Evolutionary conservation across 108 stramenopile species (phyloP).

Genomic region (Cylindrotheca fusiformis): DNA sequence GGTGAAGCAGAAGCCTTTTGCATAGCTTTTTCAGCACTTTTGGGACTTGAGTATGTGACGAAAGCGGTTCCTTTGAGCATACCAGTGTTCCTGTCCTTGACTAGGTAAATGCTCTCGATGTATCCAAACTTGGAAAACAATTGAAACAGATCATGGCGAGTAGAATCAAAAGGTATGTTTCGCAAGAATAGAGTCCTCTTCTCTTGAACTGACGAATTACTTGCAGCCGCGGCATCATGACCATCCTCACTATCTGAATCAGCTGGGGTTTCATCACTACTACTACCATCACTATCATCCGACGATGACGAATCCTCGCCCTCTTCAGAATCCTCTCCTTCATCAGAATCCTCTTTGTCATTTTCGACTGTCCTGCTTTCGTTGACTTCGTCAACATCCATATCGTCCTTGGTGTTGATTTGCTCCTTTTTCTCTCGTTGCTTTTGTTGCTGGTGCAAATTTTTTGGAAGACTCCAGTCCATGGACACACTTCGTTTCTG

Average conservation of each 20-base stretch:
- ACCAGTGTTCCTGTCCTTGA: slow-evolving; percentile 84
- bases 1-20: slow-evolving; percentile 7
- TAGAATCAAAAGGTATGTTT: slow-evolving; percentile 95
- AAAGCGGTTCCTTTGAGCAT: slow-evolving; percentile 88
- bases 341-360: slow-evolving; percentile 29
- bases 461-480: slow-evolving; percentile 77
- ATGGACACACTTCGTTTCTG: slow-evolving; percentile 84
- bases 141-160: slow-evolving; percentile 81
- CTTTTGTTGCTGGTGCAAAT: slow-evolving; percentile 60
- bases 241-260: slow-evolving; percentile 35
- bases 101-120: slow-evolving; percentile 82
- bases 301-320: slow-evolving; percentile 13
- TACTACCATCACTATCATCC: slow-evolving; percentile 16
- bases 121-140: slow-evolving; percentile 80
- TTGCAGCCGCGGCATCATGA: slow-evolving; percentile 17
- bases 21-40: slow-evolving; percentile 26
- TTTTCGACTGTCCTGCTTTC: slow-evolving; percentile 20
- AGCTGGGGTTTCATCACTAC: slow-evolving; percentile 28
- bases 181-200: slow-evolving; percentile 82
- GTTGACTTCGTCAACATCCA: background rate
- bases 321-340: slow-evolving; percentile 22
- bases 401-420: slow-evolving; percentile 14
- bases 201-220: slow-evolving; percentile 20
- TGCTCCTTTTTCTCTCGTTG: slow-evolving; percentile 18
- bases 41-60: slow-evolving; percentile 59